A percentile compares a stretch with the other conserved stretches of the same genome.
Evolutionary conservation across 2,329 filamentous ascomycete species (phyloP).

Genomic region (Diplodia corticola): DNA sequence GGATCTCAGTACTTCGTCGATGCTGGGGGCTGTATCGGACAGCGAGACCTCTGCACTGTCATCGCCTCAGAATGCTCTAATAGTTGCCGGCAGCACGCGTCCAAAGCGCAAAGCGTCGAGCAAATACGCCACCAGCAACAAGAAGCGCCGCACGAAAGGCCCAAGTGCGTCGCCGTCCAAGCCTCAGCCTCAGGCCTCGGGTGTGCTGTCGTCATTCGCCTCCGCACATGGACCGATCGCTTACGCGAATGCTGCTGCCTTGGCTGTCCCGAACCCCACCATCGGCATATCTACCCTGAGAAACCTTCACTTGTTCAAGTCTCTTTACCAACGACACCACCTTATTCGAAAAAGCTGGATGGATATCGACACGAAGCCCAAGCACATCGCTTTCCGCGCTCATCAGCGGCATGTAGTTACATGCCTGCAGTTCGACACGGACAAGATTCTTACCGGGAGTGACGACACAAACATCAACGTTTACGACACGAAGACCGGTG

Average conservation of each 20-base stretch:
- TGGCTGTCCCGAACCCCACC: constrained; percentile 78
- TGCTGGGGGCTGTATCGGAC: constrained; percentile 40
- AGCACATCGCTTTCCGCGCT: constrained; percentile 93
- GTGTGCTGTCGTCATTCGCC: constrained; percentile 51
- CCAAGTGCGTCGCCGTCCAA: constrained; percentile 46
- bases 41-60: constrained; percentile 36
- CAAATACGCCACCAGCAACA: constrained; percentile 44
- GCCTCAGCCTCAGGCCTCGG: constrained; percentile 41
- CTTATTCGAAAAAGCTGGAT: constrained; percentile 94
- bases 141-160: constrained; percentile 59
- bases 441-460: constrained; percentile 96
- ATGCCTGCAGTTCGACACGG: constrained; percentile 94
- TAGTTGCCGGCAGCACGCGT: constrained; percentile 30
- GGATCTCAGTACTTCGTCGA: constrained; percentile 66
- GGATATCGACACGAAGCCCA: constrained; percentile 74
- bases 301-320: constrained; percentile 91
- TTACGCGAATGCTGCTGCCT: constrained; percentile 79
- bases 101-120: constrained; percentile 43
- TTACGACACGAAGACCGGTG: constrained; percentile 94
- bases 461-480: constrained; percentile 98
- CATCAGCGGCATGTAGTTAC: constrained; percentile 97
- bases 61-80: constrained; percentile 12
- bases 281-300: constrained; percentile 76
- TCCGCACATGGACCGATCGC: constrained; percentile 79
- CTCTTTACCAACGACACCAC: constrained; percentile 88